A percentile compares a stretch with the other conserved stretches of the same genome.
Evolutionary conservation across 306 rosid genomes (phyloP).

Genomic region (Hippophae rhamnoides): DNA sequence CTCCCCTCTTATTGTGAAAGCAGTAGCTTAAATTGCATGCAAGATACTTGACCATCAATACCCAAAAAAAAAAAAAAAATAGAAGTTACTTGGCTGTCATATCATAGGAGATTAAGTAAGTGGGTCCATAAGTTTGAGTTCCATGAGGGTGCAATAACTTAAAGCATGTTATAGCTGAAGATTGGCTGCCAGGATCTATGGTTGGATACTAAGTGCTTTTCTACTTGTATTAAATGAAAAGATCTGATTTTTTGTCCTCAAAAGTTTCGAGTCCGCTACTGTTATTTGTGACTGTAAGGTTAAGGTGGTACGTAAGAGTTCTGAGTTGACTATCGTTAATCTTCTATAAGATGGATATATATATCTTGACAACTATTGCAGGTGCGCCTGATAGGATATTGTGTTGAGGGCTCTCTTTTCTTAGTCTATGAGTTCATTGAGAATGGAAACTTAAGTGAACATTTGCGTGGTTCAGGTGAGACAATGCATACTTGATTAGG

Average conservation of each 20-base stretch:
- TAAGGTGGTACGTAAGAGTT: not conserved
- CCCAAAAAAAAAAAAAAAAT: no score
- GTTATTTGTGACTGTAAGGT: not conserved
- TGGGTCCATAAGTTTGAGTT: no score
- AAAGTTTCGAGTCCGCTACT: not conserved
- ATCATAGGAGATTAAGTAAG: no score
- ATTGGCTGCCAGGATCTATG: not conserved
- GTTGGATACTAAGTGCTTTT: not conserved
- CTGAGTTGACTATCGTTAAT: not conserved
- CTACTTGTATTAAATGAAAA: not conserved
- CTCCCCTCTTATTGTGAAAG: no score
- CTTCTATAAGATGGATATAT: not conserved
- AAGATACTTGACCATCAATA: no score
- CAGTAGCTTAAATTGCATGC: no score
- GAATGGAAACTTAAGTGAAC: conserved; percentile 83
- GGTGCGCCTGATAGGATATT: conserved; percentile 97
- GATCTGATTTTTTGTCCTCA: not conserved
- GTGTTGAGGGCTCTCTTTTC: conserved; percentile 81
- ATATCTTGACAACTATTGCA: conserved; percentile 17
- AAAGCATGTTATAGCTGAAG: not conserved
- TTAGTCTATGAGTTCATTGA: conserved; percentile 86
- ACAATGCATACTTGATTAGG: conserved; percentile 5
- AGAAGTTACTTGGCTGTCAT: no score
- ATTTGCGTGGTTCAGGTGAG: conserved; percentile 84
- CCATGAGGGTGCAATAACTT: not conserved